Percentiles rank a stretch among this genome's conserved stretches.
Conservation (phyloP, 139 green algal genomes). For the Tetradesmus obliquus region DNA sequence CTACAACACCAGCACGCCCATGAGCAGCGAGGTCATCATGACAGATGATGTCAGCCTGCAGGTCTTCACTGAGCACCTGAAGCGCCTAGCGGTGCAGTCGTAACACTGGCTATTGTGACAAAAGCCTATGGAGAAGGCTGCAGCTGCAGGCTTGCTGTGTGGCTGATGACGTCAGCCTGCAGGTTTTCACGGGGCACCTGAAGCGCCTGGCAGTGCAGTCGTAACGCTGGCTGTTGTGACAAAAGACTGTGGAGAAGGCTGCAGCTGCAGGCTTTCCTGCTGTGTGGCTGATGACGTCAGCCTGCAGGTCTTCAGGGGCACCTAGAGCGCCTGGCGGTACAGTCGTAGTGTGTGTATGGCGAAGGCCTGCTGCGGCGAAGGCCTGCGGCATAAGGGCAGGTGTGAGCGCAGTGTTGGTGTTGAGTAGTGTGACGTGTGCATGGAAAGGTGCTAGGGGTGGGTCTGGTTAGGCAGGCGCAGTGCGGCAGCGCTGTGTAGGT, state of each 20-base stretch:
- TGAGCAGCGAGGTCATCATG: slow-evolving; percentile 93
- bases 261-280: neutral
- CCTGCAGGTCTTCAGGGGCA: slow-evolving; percentile 94
- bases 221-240: slow-evolving; percentile 81
- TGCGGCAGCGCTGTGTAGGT: neutral
- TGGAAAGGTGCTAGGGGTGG: neutral
- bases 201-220: slow-evolving; percentile 91
- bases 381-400: neutral
- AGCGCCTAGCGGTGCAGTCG: slow-evolving; percentile 89
- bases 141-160: slow-evolving; percentile 47
- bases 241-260: slow-evolving; percentile 35
- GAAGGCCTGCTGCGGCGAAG: neutral
- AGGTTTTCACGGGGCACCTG: slow-evolving; percentile 95
- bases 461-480: neutral
- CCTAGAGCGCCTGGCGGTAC: slow-evolving; percentile 91
- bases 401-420: neutral
- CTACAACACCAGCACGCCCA: slow-evolving; percentile 74
- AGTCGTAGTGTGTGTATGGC: slow-evolving; percentile 59
- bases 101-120: slow-evolving; percentile 81
- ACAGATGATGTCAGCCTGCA: slow-evolving; percentile 95
- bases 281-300: slow-evolving; percentile 95
- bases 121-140: slow-evolving; percentile 35
- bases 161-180: slow-evolving; percentile 95
- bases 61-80: slow-evolving; percentile 96
- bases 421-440: neutral